Evolutionary conservation across 108 stramenopile species (phyloP), one percentile per base, ranked within the genome.

Genomic region (Nitzschia sp.): DNA sequence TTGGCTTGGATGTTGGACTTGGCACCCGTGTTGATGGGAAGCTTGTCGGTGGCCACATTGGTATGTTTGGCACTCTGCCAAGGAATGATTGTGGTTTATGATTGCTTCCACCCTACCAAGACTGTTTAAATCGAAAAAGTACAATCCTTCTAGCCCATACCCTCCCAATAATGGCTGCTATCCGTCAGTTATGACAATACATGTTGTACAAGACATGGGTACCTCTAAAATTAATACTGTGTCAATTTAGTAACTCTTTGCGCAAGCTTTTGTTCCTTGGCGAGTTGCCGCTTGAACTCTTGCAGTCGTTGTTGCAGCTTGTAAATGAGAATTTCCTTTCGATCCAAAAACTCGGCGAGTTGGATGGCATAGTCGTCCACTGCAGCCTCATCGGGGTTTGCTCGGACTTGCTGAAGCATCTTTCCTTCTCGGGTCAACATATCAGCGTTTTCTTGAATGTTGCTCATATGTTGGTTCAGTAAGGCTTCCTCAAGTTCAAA

Each of bases 401-500:
- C 43, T 62, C 86, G 48, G 90, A 84, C 69, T 98, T 95, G 14
- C 97, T 82, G 41, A 54, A 99, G 78, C 52, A 99, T 71, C 5
- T 84, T 67, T 10, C 96, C 96, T 70, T 99, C 99, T 59, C 96
- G 90, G 10, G 95, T 96, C 41, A 81, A 70, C 53, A 97, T 77
- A 61, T 98, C 96, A 7, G 98, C 98, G 58, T 95, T 96, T 43
- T 93, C 91, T 65, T 96, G 76, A 41, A 81, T 76, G 54, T 69
- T 73, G 26, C 64, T 76, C 95, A 99, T 97, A 83, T 99, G 99
- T 54, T 86, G 40, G 56, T 95, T 95, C 70, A 98, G 79, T n/a
- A 99, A 75, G 7, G 85, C 79, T 64, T 98, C 99, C 79, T 99
- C 97, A 57, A 96, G 78, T 59, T 97, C 97, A 63, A 96, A 95